Evolutionary conservation across 169 alveolate genomes (phyloP), one percentile per base, ranked within the genome.

Genomic region (Plasmodium malariae): DNA sequence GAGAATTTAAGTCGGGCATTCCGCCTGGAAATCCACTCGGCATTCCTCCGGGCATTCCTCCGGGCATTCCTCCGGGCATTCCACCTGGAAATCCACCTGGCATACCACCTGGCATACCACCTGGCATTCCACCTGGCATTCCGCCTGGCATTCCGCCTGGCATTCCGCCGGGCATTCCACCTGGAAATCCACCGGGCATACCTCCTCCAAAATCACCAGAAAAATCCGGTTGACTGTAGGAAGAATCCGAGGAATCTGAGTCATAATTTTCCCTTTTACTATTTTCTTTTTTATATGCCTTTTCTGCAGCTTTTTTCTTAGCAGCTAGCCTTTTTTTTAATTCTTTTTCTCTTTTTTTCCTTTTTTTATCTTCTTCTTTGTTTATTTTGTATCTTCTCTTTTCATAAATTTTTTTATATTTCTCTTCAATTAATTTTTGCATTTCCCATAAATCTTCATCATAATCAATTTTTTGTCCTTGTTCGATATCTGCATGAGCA

Each of bases 371-470:
- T 91, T 91, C 88, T 76, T 80, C 96, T 88, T 73, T 62, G 65
- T 59, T 59, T n/a, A 74, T 83, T 63, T 68, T 74, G 76, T 67
- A 67, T 51, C 94, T 55, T 36, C 93, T 92, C 51, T 88, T 87
- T 28, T 91, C 96, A 54, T 93, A 93, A 51, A 93, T 91, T 57
- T 85, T 92, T 74, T 87, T 91, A 88, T 74, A 93, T 87, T 89
- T 93, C 87, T 92, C 93, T 45, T 92, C 95, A 14, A 93, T 93
- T 34, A 93, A 72, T 63, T 93, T 93, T 65, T 93, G 96, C 92
- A 93, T 80, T 5, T 93, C 96, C 96, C 96, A 93, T 11, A 93
- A 54, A 17, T 63, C 91, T 21, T 93, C 96, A 74, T 93, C 96
- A 80, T 90, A 93, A 72, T 93, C 96, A 28, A 93, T 71, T 89